phyloP scores from a whole-genome alignment of 1,284 basidiomycete genomes.

The Coniophora puteana region DNA sequence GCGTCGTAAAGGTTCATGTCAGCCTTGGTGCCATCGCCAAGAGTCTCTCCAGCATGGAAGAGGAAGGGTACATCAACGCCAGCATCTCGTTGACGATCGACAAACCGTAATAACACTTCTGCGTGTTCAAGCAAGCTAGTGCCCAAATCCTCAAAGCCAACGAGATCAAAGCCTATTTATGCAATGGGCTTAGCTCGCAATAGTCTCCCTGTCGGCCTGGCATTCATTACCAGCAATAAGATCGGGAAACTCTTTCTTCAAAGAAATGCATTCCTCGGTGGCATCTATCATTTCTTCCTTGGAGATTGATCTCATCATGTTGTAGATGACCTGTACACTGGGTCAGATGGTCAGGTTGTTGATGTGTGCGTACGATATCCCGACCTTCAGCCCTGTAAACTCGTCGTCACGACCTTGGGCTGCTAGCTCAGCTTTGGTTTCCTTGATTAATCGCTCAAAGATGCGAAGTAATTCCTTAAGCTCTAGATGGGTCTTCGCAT shows the following conservation, averaged over 20 bases:
- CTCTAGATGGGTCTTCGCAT: conserved; percentile 53
- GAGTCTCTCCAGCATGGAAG: conserved; percentile 76
- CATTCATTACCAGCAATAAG: conserved; percentile 60
- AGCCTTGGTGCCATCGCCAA: conserved; percentile 63
- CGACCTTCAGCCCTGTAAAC: conserved; percentile 61
- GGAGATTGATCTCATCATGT: conserved; percentile 53
- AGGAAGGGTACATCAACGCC: conserved; percentile 70
- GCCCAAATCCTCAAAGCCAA: conserved; percentile 69
- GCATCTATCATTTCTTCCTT: conserved; percentile 62
- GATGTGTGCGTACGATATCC: conserved; percentile 8
- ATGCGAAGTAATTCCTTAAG: conserved; percentile 58
- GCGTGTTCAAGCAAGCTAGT: conserved; percentile 62
- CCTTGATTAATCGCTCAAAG: conserved; percentile 50
- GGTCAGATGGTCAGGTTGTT: conserved; percentile 1
- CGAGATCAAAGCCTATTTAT: conserved; percentile 69
- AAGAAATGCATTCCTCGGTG: conserved; percentile 62
- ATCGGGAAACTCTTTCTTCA: conserved; percentile 74
- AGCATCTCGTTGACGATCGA: conserved; percentile 49
- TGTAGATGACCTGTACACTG: conserved; percentile 59
- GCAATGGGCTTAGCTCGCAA: neutral
- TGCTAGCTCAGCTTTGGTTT: conserved; percentile 51
- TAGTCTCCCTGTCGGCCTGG: neutral
- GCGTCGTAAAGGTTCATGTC: conserved; percentile 78
- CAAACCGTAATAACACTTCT: conserved; percentile 57
- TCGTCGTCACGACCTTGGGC: conserved; percentile 50